Evolutionary conservation across 768 basidiomycete species (phyloP), one percentile per base, ranked within the genome.

Genomic region (Boletellus ananiceps): DNA sequence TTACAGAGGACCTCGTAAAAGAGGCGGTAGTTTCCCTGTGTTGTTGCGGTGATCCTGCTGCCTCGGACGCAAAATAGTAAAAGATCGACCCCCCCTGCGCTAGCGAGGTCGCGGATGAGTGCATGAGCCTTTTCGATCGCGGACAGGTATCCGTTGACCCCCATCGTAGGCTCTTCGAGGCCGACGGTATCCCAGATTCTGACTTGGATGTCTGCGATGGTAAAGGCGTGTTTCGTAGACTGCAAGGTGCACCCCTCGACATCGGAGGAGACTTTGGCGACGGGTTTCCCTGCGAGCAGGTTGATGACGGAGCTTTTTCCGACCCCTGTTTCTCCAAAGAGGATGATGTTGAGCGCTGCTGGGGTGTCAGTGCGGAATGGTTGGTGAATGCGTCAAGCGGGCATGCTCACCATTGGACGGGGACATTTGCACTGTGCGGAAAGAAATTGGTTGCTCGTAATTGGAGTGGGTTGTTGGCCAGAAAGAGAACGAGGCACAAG

Each of bases 261-360:
- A 23, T 63, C 65, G 16, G 61, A 64, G 8, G 71, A 73, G 15
- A 66, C 59, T 9, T 41, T 44, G 1, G 72, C 74, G 14, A 59
- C 32, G 1, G 58, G 47, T 2, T 47, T 14, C 25, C 62, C 66
- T 21, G 61, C 60, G n/a, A 76, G 51, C 59, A 76, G 65, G 57
- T 76, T 77, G 50, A 77, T 61, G 36, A 75, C 61, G 15, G 72
- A 73, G 45, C 76, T 77, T 49, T 77, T 77, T 13, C 71, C 69
- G 44, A 68, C 65, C 2, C 65, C 65, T 2, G 56, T 57, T 49
- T 66, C 65, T 19, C 65, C 65, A 27, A 66, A 66, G 40, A 66
- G 57, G n/a, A 66, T 56, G 19, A 66, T 42, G 14, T 68, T 66
- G 54, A 66, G 49, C 29, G 54, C 41, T 41, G 37, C 44, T 46